phyloP scores from a whole-genome alignment of 164 flowering plant genomes.

The Liquidambar formosana region DNA sequence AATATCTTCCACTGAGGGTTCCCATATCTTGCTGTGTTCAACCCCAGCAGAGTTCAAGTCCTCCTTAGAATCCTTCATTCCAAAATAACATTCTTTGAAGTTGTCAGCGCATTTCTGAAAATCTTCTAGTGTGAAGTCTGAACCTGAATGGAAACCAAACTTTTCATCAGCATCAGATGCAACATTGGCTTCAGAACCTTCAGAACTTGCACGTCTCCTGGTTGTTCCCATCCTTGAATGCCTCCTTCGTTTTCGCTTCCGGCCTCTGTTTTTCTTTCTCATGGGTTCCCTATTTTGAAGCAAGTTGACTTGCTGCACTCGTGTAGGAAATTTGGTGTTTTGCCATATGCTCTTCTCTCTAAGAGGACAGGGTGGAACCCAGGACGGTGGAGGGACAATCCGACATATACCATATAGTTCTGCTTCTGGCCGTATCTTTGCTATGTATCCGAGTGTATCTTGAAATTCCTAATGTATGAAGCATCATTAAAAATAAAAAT shows the following conservation, averaged over 20 bases:
- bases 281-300: constrained; percentile 88
- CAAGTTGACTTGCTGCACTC: constrained; percentile 72
- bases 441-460: constrained; percentile 73
- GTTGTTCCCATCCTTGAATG: constrained; percentile 42
- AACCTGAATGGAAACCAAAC: constrained; percentile 83
- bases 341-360: constrained; percentile 63
- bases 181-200: constrained; percentile 38
- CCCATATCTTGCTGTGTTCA: constrained; percentile 26
- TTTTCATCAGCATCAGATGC: constrained; percentile 64
- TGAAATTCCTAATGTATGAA: constrained; percentile 60
- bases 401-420: constrained; percentile 86
- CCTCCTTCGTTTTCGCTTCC: constrained; percentile 64
- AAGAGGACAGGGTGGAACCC: constrained; percentile 79
- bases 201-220: constrained; percentile 35
- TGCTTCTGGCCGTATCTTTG: constrained; percentile 59
- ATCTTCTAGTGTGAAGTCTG: constrained; percentile 68
- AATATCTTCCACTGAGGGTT: constrained; percentile 72
- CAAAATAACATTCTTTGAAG: constrained; percentile 66
- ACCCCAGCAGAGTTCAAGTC: constrained; percentile 15
- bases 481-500: not conserved
- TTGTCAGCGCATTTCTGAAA: constrained; percentile 59
- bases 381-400: constrained; percentile 81
- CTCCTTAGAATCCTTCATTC: constrained; percentile 28
- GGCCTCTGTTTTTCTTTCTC: constrained; percentile 51
- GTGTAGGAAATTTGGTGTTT: constrained; percentile 59